Percentiles rank a stretch among this genome's conserved stretches.
Evolutionary conservation across 225 moss, liverwort and hornwort genomes (phyloP).

Genomic region (Pleurozium schreberi): DNA sequence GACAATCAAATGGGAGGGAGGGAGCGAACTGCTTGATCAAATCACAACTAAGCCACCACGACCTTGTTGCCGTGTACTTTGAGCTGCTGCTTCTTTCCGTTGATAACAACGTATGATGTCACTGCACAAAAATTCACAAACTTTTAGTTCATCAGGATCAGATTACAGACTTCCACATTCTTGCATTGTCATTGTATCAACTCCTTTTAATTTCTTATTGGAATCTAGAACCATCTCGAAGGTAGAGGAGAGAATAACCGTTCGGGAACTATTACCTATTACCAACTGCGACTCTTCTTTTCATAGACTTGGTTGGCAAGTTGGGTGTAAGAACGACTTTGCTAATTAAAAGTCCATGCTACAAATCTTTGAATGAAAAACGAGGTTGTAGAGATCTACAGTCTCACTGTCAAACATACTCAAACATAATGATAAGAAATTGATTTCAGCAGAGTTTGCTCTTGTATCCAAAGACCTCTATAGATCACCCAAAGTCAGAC

Average conservation of each 20-base stretch:
- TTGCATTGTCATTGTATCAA: background rate
- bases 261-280: no score
- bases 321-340: background rate
- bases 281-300: background rate
- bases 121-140: background rate
- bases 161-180: background rate
- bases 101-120: constrained; percentile 10
- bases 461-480: no score
- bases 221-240: background rate
- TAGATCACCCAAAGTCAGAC: background rate
- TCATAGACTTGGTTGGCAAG: background rate
- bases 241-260: no score
- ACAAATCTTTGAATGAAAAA: background rate
- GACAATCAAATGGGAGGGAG: background rate
- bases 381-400: background rate
- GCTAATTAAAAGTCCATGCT: background rate
- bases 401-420: background rate
- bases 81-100: constrained; percentile 15
- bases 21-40: background rate
- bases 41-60: background rate
- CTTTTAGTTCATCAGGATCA: background rate
- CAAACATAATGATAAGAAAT: background rate
- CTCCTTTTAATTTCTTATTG: background rate
- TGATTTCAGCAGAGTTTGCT: background rate
- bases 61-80: constrained; percentile 13